Evolutionary conservation across 306 rosid genomes (phyloP), one percentile per base, ranked within the genome.

Genomic region (Mimosa bimucronata): DNA sequence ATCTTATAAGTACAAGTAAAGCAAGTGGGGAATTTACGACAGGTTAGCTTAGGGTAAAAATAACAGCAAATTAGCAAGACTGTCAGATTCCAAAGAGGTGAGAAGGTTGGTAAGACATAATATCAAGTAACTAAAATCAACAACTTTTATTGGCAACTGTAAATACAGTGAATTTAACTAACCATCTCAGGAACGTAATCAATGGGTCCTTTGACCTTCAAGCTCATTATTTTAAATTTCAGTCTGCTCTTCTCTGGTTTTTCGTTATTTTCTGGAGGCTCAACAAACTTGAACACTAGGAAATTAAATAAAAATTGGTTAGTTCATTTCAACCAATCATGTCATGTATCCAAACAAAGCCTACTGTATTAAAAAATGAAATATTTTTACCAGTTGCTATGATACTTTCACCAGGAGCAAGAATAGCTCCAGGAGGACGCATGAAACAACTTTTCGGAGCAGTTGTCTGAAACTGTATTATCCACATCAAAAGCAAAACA

Each of bases 371-470:
- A 58, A 57, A 57, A 44, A 71, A 52, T 79, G 21, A 53, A 38
- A 71, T 40, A 46, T n/a, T 12, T 67, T 74, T 91, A 96, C 99
- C 99, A 7, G 99, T 96, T 66, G 99, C 99, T 75, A 96, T 89
- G 81, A 96, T 82, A 86, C 97, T 93, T 88, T 96, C 97, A 10
- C 99, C 99, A 50, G 98, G 99, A 69, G 90, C 88, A 65, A 96
- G 99, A 80, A 96, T 84, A 52, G 98, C 98, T 55, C 99, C 99
- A 2, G 99, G 99, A 74, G 99, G 99, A 71, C 98, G 99, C 99
- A 96, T 96, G 87, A 96, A 96, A 86, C 99, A 96, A 80, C 99
- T 96, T 84, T 96, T 96, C 10, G 99, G 99, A 29, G 98, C 93
- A 81, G 99, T 96, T 34, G 99, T 96, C 93, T 96, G 99, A 81